A percentile compares a stretch with the other conserved stretches of the same genome.
Conservation (phyloP, 2,329 filamentous ascomycete genomes). For the Neofusicoccum parvum region DNA sequence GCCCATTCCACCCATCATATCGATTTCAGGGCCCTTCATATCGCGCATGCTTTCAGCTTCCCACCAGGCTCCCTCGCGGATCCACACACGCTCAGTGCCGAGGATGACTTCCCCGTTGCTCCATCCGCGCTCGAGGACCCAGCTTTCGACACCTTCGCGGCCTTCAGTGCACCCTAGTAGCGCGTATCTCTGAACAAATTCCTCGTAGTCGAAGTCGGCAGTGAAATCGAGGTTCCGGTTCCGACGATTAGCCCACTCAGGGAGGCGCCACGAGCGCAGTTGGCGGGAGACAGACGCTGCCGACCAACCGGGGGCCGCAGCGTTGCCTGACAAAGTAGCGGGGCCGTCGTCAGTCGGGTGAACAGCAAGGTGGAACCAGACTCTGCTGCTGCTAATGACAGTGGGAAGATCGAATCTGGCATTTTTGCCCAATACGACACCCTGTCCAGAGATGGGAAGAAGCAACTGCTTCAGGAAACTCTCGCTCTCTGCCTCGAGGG, state of each 20-base stretch:
- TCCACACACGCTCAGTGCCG: slow-evolving; percentile 91
- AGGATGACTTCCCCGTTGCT: slow-evolving; percentile 95
- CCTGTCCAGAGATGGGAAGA: slow-evolving; percentile 75
- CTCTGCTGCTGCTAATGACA: slow-evolving; percentile 78
- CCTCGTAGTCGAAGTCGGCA: slow-evolving; percentile 91
- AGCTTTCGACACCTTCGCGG: slow-evolving; percentile 88
- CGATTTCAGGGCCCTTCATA: slow-evolving; percentile 66
- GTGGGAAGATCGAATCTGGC: slow-evolving; percentile 78
- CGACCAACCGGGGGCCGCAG: slow-evolving; percentile 84
- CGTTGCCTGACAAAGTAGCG: slow-evolving; percentile 70
- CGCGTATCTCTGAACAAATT: slow-evolving; percentile 83
- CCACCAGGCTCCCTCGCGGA: slow-evolving; percentile 94
- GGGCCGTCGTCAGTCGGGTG: slow-evolving; percentile 90
- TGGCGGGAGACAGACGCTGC: slow-evolving; percentile 91
- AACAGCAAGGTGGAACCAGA: slow-evolving; percentile 92
- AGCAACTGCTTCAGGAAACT: slow-evolving; percentile 81
- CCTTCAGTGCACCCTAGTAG: slow-evolving; percentile 86
- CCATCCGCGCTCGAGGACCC: slow-evolving; percentile 94
- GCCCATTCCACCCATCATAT: slow-evolving; percentile 48
- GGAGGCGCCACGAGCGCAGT: slow-evolving; percentile 86
- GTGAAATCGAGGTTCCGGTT: slow-evolving; percentile 94
- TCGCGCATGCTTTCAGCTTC: slow-evolving; percentile 97
- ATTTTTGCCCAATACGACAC: slow-evolving; percentile 76
- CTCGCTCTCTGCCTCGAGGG: slow-evolving; percentile 75
- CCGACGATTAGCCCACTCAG: slow-evolving; percentile 94